Conservation (phyloP, 1,284 basidiomycete species). For the Lignosus rhinocerotis region DNA sequence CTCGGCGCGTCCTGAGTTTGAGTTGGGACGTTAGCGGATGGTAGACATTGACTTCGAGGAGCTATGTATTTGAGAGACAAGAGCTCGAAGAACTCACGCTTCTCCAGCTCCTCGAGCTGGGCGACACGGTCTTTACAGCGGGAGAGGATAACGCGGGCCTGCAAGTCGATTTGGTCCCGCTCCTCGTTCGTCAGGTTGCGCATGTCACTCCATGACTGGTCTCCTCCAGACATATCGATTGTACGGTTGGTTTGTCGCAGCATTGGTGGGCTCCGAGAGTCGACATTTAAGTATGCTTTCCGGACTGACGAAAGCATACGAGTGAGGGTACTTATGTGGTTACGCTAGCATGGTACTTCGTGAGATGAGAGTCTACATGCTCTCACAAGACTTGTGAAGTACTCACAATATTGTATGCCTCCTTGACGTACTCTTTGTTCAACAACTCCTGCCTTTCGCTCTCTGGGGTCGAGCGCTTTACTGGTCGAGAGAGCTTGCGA, state of each 20-base stretch:
- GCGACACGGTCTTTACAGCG: constrained; percentile 83
- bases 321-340: constrained; percentile 69
- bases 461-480: constrained; percentile 36
- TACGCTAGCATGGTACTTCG: constrained; percentile 47
- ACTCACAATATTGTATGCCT: constrained; percentile 75
- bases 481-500: constrained; percentile 44
- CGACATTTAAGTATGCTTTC: constrained; percentile 78
- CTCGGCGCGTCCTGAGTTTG: constrained; percentile 61
- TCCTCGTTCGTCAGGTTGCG: constrained; percentile 81
- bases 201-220: constrained; percentile 65
- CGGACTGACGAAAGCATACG: constrained; percentile 72
- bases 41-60: background rate
- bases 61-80: constrained; percentile 1
- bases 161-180: constrained; percentile 88
- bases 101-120: constrained; percentile 83
- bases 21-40: background rate
- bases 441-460: constrained; percentile 40
- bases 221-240: constrained; percentile 55
- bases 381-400: background rate
- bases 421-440: constrained; percentile 67
- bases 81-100: constrained; percentile 53
- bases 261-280: constrained; percentile 52
- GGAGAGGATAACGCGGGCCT: constrained; percentile 79
- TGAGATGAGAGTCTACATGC: background rate
- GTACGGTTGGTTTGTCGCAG: constrained; percentile 50